phyloP scores from a whole-genome alignment of 1,284 basidiomycete species.

The Earliella scabrosa region DNA sequence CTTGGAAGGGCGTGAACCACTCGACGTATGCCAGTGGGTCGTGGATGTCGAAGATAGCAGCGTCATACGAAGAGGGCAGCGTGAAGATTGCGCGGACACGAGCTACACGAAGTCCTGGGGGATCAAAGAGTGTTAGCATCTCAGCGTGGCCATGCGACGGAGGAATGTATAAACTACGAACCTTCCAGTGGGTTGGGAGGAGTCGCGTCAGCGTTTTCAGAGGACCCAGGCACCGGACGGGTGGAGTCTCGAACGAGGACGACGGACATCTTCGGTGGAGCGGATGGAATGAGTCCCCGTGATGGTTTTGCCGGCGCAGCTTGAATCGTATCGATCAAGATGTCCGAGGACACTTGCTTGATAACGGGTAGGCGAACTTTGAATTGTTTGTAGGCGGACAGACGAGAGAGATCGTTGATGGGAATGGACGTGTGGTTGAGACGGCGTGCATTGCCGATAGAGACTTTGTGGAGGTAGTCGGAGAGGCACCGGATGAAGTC shows the following conservation, averaged over 20 bases:
- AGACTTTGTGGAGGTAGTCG: too few relatives aligned
- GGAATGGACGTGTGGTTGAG: background rate
- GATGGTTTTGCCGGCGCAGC: background rate
- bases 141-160: background rate
- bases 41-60: background rate
- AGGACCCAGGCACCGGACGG: too few relatives aligned
- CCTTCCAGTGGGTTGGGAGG: too few relatives aligned
- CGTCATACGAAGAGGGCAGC: background rate
- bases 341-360: constrained; percentile 3
- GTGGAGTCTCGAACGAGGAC: constrained; percentile 5
- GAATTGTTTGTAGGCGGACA: background rate
- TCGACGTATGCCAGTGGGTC: constrained; percentile 27
- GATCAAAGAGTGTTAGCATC: background rate
- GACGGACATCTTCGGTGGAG: background rate
- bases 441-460: too few relatives aligned
- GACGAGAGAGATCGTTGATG: background rate
- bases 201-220: too few relatives aligned
- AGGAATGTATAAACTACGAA: too few relatives aligned
- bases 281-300: background rate
- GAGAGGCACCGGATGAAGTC: too few relatives aligned
- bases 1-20: constrained; percentile 28
- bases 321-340: background rate
- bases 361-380: constrained; percentile 1
- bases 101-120: constrained; percentile 18
- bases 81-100: constrained; percentile 21